phyloP scores from a whole-genome alignment of 139 green algal genomes.

The Helicosporidium sp. region DNA sequence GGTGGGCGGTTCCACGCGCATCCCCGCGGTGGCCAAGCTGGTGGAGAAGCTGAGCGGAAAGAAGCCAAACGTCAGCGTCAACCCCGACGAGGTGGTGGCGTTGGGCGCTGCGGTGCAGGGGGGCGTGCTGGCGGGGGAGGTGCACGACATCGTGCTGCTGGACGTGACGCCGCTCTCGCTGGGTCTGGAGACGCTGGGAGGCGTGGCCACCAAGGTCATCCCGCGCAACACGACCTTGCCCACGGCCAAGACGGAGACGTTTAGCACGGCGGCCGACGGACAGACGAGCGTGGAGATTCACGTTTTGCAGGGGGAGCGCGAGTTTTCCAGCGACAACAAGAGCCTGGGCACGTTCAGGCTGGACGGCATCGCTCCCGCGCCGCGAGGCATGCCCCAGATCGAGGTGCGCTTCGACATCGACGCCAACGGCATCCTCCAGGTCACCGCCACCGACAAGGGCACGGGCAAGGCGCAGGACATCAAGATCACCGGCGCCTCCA shows the following conservation, averaged over 20 bases:
- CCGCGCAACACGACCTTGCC: slow-evolving; percentile 97
- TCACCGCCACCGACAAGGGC: slow-evolving; percentile 79
- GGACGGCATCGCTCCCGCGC: slow-evolving; percentile 82
- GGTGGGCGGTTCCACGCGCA: slow-evolving; percentile 94
- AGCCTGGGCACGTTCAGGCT: slow-evolving; percentile 93
- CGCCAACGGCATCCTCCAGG: slow-evolving; percentile 89
- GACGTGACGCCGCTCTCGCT: slow-evolving; percentile 93
- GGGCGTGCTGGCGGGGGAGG: slow-evolving; percentile 79
- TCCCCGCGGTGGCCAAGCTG: slow-evolving; percentile 75
- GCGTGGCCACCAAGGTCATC: slow-evolving; percentile 98
- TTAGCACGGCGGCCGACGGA: slow-evolving; percentile 87
- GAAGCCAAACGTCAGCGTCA: slow-evolving; percentile 77
- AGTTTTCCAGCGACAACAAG: slow-evolving; percentile 99
- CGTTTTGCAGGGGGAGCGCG: slow-evolving; percentile 94
- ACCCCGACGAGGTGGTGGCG: slow-evolving; percentile 96
- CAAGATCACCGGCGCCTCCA: slow-evolving; percentile 68
- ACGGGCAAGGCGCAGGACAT: slow-evolving; percentile 91
- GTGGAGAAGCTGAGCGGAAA: slow-evolving; percentile 81
- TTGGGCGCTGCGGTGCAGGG: slow-evolving; percentile 93
- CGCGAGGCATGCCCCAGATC: slow-evolving; percentile 86
- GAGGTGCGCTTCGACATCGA: slow-evolving; percentile 96
- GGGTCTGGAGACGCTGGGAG: slow-evolving; percentile 96
- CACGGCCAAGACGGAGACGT: slow-evolving; percentile 91
- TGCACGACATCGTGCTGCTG: slow-evolving; percentile 94
- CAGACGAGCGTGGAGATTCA: slow-evolving; percentile 98